Base-by-base conservation (phyloP, 306 rosid genomes). In the Fagus sylvatica region DNA sequence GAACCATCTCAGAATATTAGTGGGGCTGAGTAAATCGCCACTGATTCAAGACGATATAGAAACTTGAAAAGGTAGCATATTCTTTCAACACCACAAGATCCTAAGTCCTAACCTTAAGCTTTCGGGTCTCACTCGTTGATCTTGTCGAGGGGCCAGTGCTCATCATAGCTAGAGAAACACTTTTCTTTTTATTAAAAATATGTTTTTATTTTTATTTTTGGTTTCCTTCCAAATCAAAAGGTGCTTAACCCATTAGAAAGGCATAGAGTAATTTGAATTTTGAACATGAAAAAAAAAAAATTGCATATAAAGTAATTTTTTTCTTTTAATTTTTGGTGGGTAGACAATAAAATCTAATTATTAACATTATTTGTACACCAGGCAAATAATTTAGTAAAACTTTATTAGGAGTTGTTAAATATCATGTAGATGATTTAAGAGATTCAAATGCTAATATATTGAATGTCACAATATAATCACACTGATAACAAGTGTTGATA, bases 61-160 rank as follows among this genome's bases (percentile, higher is more conserved):
- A 19, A 8, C 30, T 66, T 37, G 32, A 71, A 33, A 2, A 49
- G 12, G 8, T 7, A 51, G 72, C 19, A 75, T 51, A 65, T 64
- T 46, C 64, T 60, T 16, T 62, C 5, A 7, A 49, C 73, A 78
- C 82, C 73, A 10, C 19, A 41, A 53, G 69, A 61, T 32, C 68
- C 68, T 10, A 37, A 33, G 49, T 32, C 68, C 68, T 10, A 37
- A n/a, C 1, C 69, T 22, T 22, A 19, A 41, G 17, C 28, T 54
- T 60, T 19, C 66, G 6, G 53, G 72, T 71, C 64, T 33, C 17
- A 1, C 55, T 71, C 55, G 43, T 49, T 57, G 71, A 6, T 6
- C 32, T 1, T 19, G 36, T n/a, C 19, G 51, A 22, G 7, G 65
- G 74, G 42, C 73, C 71, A 11, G 64, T 11, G 64, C 11, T 28